Conservation (phyloP, 148 eudicot genomes). For the Polygonum maritimum region DNA sequence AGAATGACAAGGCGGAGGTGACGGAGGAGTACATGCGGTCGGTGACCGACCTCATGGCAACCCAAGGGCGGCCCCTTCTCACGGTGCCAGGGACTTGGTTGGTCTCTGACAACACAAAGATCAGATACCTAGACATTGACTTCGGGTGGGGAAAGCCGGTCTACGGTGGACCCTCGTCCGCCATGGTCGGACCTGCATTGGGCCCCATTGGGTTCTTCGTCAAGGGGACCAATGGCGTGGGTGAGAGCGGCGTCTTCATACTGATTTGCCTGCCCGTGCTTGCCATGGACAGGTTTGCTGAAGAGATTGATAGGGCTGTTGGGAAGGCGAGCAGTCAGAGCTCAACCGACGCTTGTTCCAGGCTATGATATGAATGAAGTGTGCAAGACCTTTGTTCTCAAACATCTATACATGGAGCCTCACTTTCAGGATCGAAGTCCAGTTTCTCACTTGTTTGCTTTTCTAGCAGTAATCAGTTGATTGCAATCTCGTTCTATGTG, state of each 20-base stretch:
- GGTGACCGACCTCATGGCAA: slow-evolving; percentile 7
- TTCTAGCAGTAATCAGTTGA: too few species aligned
- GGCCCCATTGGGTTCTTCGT: neutral
- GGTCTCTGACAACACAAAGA: slow-evolving; percentile 11
- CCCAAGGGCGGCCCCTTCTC: neutral
- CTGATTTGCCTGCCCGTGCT: neutral
- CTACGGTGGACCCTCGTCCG: slow-evolving; percentile 7
- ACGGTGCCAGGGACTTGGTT: neutral
- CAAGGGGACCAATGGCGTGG: neutral
- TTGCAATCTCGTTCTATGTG: too few species aligned
- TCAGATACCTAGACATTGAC: slow-evolving; percentile 6
- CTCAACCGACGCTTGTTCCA: neutral
- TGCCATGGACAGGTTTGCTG: neutral
- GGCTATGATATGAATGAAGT: neutral
- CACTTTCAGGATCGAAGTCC: too few species aligned
- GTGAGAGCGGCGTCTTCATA: neutral
- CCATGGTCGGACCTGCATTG: neutral
- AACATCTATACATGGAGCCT: too few species aligned
- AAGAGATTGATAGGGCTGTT: neutral
- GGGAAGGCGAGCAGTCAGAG: neutral
- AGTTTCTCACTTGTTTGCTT: too few species aligned
- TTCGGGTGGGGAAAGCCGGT: slow-evolving; percentile 26
- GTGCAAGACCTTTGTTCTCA: too few species aligned
- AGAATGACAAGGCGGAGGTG: slow-evolving; percentile 14
- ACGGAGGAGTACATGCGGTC: slow-evolving; percentile 16